Base-by-base conservation (phyloP, 1,284 basidiomycete genomes). In the Puccinia polysora region DNA sequence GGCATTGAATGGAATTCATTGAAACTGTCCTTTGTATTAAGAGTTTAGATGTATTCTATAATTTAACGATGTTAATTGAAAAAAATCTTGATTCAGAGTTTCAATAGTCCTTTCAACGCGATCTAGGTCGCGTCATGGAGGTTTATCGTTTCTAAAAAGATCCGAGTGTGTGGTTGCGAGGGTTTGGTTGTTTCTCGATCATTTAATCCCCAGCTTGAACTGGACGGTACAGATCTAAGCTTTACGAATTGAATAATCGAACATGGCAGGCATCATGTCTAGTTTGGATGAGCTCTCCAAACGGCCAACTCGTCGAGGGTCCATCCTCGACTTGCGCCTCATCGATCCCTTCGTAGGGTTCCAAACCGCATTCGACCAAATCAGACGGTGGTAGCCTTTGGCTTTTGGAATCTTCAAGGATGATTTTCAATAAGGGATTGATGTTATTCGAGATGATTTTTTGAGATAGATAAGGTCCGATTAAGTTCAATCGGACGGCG, bases 261-360 rank as follows among this genome's bases (percentile, higher is more conserved):
- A 92, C 94, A 81, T 97, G 95, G 79, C 96, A 89, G 77, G 93
- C 82, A 81, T 97, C 95, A 80, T 98, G 95, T 74, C 95, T 83
- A 34, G 87, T 86, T 50, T 89, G 87, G 20, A 97, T 82, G 52
- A 97, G 89, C 81, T 98, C 95, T n/a, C 93, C 94, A 15, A 98
- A 80, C 0, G 95, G 95, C 91, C 94, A 98, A 4, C 90, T 96
- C 75, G 87, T 92, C 28, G 89, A 88, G 4, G 92, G 92, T 1
- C 81, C 82, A 15, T 65, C 75, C 20, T 67, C 67, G 28, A 79
- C 74, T 43, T 70, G 64, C 38, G 63, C 45, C 55, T 68, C 23
- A 49, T n/a, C 73, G 70, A 55, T 28, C 43, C 23, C 83, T 81
- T 10, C 86, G 52, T 78, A 79, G 14, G 8, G n/a, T 12, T 18